A percentile compares a stretch with the other conserved stretches of the same genome.
Evolutionary conservation across 75 land plant species (phyloP).

Genomic region (Pseudotsuga menziesii): DNA sequence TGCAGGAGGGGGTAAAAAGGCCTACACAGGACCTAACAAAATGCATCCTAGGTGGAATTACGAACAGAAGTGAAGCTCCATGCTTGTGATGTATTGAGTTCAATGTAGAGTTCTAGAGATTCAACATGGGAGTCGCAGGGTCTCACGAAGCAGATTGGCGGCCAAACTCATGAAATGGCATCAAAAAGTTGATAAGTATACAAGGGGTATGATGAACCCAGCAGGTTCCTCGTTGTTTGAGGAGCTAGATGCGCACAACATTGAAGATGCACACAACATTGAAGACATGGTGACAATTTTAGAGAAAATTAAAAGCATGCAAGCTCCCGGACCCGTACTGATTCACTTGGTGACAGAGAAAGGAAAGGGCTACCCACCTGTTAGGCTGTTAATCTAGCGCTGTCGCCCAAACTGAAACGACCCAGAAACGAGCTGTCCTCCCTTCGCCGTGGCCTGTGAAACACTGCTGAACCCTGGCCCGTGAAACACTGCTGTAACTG

Average conservation of each 20-base stretch:
- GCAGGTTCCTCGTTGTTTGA: conserved; percentile 46
- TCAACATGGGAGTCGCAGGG: conserved; percentile 19
- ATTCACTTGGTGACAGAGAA: conserved; percentile 45
- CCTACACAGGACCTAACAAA: no score
- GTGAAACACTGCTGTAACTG: no score
- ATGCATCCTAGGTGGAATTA: no score
- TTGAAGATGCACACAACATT: conserved; percentile 67
- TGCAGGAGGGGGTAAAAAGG: no score
- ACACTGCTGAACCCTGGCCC: no score
- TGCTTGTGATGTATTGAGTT: no score
- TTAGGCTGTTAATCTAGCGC: no score
- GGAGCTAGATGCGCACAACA: conserved; percentile 64
- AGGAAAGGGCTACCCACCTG: conserved; percentile 43
- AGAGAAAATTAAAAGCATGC: conserved; percentile 36
- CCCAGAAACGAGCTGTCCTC: no score
- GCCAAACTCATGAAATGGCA: conserved; percentile 24
- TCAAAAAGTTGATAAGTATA: conserved; percentile 46
- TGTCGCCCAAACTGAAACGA: no score
- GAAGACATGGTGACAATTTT: conserved; percentile 53
- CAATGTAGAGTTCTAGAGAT: no score
- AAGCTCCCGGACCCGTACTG: conserved; percentile 44
- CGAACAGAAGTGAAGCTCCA: no score
- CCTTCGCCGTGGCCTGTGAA: no score
- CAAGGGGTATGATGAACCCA: conserved; percentile 28
- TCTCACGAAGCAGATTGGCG: conserved; percentile 40